Percentiles rank a stretch among this genome's conserved stretches.
Evolutionary conservation across 2,329 filamentous ascomycete genomes (phyloP).

Genomic region (Huntiella bhutanensis): DNA sequence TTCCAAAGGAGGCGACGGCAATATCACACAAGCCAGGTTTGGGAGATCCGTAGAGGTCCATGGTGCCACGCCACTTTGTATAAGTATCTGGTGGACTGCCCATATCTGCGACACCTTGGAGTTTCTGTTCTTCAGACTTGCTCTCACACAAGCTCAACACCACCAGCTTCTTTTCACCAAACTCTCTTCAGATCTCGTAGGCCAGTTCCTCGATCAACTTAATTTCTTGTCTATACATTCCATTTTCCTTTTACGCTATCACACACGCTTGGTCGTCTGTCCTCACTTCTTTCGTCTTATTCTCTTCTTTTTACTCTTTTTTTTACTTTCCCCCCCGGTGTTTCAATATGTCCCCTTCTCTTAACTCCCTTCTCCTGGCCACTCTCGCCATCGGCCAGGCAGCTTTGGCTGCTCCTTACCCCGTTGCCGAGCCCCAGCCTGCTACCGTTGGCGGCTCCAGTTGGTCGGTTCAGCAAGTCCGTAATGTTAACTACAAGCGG

Average conservation of each 20-base stretch:
- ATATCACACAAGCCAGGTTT: too few relatives aligned
- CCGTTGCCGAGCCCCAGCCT: background rate
- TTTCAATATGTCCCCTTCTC: conserved; percentile 9
- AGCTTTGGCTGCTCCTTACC: conserved; percentile 11
- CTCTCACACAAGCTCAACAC: conserved; percentile 2
- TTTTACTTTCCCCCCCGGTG: background rate
- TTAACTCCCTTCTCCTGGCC: conserved; percentile 11
- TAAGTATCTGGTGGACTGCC: too few relatives aligned
- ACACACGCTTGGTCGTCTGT: background rate
- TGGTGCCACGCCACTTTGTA: too few relatives aligned
- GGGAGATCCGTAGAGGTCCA: too few relatives aligned
- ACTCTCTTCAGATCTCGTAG: conserved; percentile 8
- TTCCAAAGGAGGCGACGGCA: too few relatives aligned
- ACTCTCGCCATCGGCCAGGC: conserved; percentile 14
- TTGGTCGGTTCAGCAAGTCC: conserved; percentile 20
- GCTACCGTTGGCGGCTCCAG: background rate
- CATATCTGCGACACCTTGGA: background rate
- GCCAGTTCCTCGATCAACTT: conserved; percentile 19
- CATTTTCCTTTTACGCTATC: background rate
- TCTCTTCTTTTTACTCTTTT: background rate
- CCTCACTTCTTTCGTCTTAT: background rate
- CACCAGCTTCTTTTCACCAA: background rate
- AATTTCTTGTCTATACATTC: conserved; percentile 16
- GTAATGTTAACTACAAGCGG: conserved; percentile 19
- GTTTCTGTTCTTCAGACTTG: background rate